Evolutionary conservation across 1,139 yeast species (phyloP).

Genomic region (Casaregolazyma suthepensis): DNA sequence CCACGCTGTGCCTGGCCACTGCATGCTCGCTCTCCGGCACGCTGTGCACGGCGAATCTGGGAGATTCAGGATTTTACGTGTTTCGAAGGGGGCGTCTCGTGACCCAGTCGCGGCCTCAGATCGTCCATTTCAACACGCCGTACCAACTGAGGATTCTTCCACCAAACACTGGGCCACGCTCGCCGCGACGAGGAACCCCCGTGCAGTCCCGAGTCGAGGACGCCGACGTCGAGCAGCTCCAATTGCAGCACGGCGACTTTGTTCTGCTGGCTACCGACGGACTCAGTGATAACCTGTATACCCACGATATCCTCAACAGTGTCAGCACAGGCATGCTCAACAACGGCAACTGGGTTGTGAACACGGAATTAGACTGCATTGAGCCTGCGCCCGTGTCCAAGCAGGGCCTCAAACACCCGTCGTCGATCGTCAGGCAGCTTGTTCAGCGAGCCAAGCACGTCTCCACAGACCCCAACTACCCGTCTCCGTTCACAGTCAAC

Average conservation of each 20-base stretch:
- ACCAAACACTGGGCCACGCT: background rate
- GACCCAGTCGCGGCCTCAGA: conserved; percentile 68
- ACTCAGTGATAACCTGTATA: conserved; percentile 75
- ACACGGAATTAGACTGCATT: background rate
- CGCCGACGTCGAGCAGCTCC: conserved; percentile 37
- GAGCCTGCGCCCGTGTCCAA: conserved; percentile 1
- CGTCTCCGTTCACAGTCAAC: conserved; percentile 85
- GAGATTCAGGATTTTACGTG: conserved; percentile 93
- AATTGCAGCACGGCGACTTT: conserved; percentile 54
- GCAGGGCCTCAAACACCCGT: conserved; percentile 2
- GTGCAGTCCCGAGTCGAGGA: conserved; percentile 49
- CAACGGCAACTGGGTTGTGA: conserved; percentile 14
- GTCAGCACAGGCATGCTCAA: conserved; percentile 29
- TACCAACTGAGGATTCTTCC: conserved; percentile 88
- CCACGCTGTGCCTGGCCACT: conserved; percentile 85
- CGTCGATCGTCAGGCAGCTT: conserved; percentile 46
- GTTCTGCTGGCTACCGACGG: conserved; percentile 92
- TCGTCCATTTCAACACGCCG: conserved; percentile 88
- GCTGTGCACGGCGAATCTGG: conserved; percentile 70
- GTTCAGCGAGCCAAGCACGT: conserved; percentile 63
- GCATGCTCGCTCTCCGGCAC: conserved; percentile 48
- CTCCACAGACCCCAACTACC: conserved; percentile 66
- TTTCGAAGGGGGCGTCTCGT: conserved; percentile 62
- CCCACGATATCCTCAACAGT: conserved; percentile 59
- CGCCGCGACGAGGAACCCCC: conserved; percentile 40